Evolutionary conservation across 768 basidiomycete genomes (phyloP), one percentile per base, ranked within the genome.

Genomic region (Grammothele lineata): DNA sequence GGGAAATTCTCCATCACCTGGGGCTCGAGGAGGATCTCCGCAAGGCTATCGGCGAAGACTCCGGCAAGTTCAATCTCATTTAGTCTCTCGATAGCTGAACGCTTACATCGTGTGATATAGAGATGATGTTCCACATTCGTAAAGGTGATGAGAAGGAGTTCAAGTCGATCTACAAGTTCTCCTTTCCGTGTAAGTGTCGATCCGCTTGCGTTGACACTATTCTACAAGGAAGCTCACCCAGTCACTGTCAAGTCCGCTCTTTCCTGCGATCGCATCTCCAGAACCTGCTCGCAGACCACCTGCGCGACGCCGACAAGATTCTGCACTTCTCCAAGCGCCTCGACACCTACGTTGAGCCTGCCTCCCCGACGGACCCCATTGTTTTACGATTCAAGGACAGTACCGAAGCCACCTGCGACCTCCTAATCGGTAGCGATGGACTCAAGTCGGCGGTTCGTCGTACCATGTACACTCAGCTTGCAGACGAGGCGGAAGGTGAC

Each of bases 361-460:
- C 9, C 18, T 23, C 47, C 18, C 19, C 12, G 9, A 9, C 18
- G 9, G 34, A 25, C n/a, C 34, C 19, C 5, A 63, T 70, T 9
- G 46, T 37, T 0, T 45, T 76, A 5, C 46, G 57, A 14, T 76
- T 76, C 43, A 45, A 59, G 0, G 68, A 75, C 17, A 70, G 67
- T 5, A 60, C 62, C 15, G 58, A 50, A 1, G 61, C 62, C 3
- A 53, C 52, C 0, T 70, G 70, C 27, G 72, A 76, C 44, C 44
- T 76, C 7, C 58, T 77, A 23, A 51, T 75, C 7, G 73, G 70
- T 1, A 63, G 69, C 5, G 75, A 76, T 47, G 75, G 74, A 2
- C 60, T 75, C 45, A 68, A 59, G 22, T 75, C 73, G 1, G 59
- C 55, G 18, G 58, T 62, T 6, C 62, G 69, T 30, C 54, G 37